A percentile compares a stretch with the other conserved stretches of the same genome.
phyloP scores from a whole-genome alignment of 2,329 filamentous ascomycete species.

The Pseudogymnoascus sp. region DNA sequence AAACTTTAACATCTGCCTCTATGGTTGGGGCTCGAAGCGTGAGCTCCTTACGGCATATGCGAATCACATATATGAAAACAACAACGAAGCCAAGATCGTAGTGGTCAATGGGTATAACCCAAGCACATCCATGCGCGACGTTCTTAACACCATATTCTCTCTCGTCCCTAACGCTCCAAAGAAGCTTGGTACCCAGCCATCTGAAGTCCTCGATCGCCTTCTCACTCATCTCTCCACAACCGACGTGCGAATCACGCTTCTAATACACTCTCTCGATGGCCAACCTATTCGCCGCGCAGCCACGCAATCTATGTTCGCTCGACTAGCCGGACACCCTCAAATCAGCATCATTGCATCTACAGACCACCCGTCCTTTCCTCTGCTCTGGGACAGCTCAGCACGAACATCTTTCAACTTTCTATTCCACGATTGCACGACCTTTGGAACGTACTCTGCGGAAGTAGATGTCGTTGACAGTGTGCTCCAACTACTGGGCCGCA shows the following conservation, averaged over 20 bases:
- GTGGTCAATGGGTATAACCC: conserved; percentile 80
- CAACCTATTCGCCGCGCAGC: conserved; percentile 62
- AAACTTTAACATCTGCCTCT: conserved; percentile 82
- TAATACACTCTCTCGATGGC: conserved; percentile 85
- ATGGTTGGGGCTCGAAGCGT: conserved; percentile 87
- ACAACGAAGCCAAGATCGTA: conserved; percentile 46
- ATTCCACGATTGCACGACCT: conserved; percentile 93
- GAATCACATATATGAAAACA: conserved; percentile 50
- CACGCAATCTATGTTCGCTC: conserved; percentile 65
- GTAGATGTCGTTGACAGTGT: conserved; percentile 84
- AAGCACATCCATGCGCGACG: conserved; percentile 58
- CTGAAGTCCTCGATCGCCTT: conserved; percentile 61
- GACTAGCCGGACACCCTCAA: conserved; percentile 64
- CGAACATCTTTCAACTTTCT: conserved; percentile 76
- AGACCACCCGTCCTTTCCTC: conserved; percentile 78
- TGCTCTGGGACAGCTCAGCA: conserved; percentile 85
- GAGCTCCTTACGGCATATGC: conserved; percentile 68
- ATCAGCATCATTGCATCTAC: conserved; percentile 72
- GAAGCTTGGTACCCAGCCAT: conserved; percentile 44
- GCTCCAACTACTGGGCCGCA: conserved; percentile 76
- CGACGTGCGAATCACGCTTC: conserved; percentile 49
- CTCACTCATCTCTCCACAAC: conserved; percentile 48
- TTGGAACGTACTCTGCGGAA: conserved; percentile 64
- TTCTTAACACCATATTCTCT: conserved; percentile 60
- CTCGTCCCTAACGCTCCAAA: conserved; percentile 44